Conservation (phyloP, 2,329 filamentous ascomycete genomes). For the Aureobasidium subglaciale region DNA sequence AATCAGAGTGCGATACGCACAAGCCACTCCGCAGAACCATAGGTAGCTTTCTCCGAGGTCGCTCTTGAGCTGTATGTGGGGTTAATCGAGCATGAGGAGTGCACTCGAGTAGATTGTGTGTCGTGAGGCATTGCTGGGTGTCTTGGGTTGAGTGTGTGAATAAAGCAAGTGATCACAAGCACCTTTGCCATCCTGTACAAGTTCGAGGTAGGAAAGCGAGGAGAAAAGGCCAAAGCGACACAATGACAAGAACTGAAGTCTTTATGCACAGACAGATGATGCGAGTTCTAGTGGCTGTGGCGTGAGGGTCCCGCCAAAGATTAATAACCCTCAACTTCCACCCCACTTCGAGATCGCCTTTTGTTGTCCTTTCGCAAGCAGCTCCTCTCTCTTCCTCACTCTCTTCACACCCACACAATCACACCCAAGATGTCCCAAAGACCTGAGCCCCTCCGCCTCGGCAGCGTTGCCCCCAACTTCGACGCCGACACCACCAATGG, state of each 20-base stretch:
- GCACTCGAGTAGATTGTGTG: no score
- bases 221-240: not conserved
- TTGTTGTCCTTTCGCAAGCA: constrained; percentile 1
- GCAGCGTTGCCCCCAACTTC: constrained; percentile 62
- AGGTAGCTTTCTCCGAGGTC: constrained; percentile 11
- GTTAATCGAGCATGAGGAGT: not conserved
- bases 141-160: no score
- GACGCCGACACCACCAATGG: constrained; percentile 60
- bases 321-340: constrained; percentile 9
- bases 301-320: constrained; percentile 9
- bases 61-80: not conserved
- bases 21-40: constrained; percentile 8
- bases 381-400: not conserved
- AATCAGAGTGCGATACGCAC: not conserved
- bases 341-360: constrained; percentile 2
- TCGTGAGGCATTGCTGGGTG: no score
- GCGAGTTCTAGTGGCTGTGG: constrained; percentile 14
- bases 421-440: constrained; percentile 15
- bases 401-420: not conserved
- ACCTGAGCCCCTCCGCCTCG: constrained; percentile 50
- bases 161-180: no score
- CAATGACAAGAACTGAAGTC: not conserved
- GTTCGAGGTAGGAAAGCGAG: not conserved
- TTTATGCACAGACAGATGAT: constrained; percentile 15
- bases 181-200: no score